phyloP scores from a whole-genome alignment of 495 filamentous ascomycete genomes.

The Aspergillus hancockii region DNA sequence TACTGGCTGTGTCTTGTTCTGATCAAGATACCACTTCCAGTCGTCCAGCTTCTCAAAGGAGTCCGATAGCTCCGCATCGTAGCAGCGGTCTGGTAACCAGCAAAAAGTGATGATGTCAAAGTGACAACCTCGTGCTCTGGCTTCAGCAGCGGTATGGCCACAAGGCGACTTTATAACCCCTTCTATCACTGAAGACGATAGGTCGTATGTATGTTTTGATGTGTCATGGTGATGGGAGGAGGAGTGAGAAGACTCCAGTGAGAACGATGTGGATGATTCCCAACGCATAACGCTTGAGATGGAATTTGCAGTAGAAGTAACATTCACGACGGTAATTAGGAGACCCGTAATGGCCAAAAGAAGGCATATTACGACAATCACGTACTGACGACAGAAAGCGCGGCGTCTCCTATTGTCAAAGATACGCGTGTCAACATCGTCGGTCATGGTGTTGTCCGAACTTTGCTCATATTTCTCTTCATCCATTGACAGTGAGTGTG shows the following conservation, averaged over 20 bases:
- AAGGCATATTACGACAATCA: constrained; percentile 6
- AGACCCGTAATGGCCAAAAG: constrained; percentile 5
- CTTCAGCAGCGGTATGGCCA: constrained; percentile 16
- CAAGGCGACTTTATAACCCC: constrained; percentile 8
- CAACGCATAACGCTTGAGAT: constrained; percentile 8
- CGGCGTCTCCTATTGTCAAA: constrained; percentile 6
- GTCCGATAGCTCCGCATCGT: constrained; percentile 11
- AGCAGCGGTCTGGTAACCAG: constrained; percentile 20
- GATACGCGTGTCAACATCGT: constrained; percentile 1
- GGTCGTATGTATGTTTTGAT: not conserved
- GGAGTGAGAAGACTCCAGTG: constrained; percentile 5
- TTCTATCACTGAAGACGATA: constrained; percentile 4
- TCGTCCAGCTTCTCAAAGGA: constrained; percentile 7
- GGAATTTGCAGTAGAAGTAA: constrained; percentile 6
- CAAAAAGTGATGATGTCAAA: constrained; percentile 21
- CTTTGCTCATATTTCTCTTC: constrained; percentile 7
- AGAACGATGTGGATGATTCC: constrained; percentile 4
- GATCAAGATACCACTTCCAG: constrained; percentile 20
- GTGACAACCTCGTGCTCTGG: constrained; percentile 13
- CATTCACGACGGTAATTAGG: constrained; percentile 5
- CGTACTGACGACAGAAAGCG: constrained; percentile 7
- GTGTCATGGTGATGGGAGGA: constrained; percentile 9
- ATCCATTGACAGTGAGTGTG: constrained; percentile 3
- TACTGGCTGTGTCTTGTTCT: constrained; percentile 11
- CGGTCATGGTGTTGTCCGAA: not conserved